A percentile compares a stretch with the other conserved stretches of the same genome.
Evolutionary conservation across 2,329 filamentous ascomycete species (phyloP).

Genomic region (Alternaria conjuncta): DNA sequence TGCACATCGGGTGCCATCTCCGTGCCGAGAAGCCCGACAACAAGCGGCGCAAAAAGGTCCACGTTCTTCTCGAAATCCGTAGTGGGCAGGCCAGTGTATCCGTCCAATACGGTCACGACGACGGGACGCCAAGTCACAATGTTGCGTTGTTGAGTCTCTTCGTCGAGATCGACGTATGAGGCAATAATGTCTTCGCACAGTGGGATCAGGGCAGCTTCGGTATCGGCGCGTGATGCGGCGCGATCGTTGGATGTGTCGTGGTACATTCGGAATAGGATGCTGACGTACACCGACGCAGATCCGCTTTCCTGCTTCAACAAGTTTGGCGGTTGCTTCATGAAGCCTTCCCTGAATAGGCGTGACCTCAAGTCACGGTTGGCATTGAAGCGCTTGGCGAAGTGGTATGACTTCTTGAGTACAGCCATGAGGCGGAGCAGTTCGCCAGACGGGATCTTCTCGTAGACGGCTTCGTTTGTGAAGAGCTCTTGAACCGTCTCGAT

Average conservation of each 20-base stretch:
- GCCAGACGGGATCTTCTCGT: constrained; percentile 86
- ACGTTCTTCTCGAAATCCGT: constrained; percentile 82
- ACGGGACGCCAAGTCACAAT: constrained; percentile 97
- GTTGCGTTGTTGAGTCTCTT: constrained; percentile 96
- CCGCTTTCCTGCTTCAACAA: constrained; percentile 96
- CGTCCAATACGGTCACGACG: constrained; percentile 94
- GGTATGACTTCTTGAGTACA: constrained; percentile 92
- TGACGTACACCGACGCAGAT: constrained; percentile 91
- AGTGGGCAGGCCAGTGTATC: constrained; percentile 82
- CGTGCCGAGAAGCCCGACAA: constrained; percentile 80
- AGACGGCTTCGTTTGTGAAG: constrained; percentile 96
- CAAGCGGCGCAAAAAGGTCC: constrained; percentile 82
- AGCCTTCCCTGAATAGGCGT: constrained; percentile 93
- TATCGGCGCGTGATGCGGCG: constrained; percentile 77
- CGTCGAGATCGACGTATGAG: constrained; percentile 84
- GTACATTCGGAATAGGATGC: constrained; percentile 97
- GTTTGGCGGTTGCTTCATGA: constrained; percentile 99
- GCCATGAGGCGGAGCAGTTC: constrained; percentile 93
- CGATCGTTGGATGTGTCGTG: constrained; percentile 85
- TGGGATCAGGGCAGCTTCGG: constrained; percentile 89
- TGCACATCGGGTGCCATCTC: constrained; percentile 84
- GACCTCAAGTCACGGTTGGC: constrained; percentile 95
- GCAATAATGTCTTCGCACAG: constrained; percentile 93
- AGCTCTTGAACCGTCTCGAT: constrained; percentile 99
- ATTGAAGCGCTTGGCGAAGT: constrained; percentile 97